phyloP scores from a whole-genome alignment of 352 stramenopile species.

The Phytophthora meadii region DNA sequence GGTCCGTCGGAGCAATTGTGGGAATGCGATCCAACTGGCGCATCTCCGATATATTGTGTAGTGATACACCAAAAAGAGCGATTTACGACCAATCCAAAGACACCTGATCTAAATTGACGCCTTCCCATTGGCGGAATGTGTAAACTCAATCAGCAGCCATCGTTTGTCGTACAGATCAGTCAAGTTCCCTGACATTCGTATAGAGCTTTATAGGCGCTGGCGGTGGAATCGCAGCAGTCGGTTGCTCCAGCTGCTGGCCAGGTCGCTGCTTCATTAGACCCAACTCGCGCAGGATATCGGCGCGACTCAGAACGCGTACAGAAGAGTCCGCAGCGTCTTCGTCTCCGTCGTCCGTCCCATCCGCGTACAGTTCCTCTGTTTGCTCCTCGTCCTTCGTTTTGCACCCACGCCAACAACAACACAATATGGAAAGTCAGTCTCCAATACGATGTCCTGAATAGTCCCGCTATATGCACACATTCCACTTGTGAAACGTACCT shows the following conservation, averaged over 20 bases:
- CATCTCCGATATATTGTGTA: too few relatives aligned
- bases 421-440: conserved; percentile 25
- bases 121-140: not conserved
- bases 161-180: conserved; percentile 37
- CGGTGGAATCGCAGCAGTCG: not conserved
- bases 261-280: conserved; percentile 7
- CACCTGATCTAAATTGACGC: not conserved
- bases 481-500: conserved; percentile 21
- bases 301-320: conserved; percentile 54
- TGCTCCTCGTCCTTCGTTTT: conserved; percentile 28
- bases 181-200: conserved; percentile 49
- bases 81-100: conserved; percentile 31
- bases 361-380: not conserved
- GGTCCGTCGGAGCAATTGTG: not conserved
- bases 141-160: conserved; percentile 10
- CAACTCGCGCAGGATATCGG: conserved; percentile 65
- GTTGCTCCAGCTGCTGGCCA: conserved; percentile 1
- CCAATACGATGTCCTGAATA: not conserved
- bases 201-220: conserved; percentile 19
- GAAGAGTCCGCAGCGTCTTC: conserved; percentile 2
- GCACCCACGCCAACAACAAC: conserved; percentile 27
- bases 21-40: conserved; percentile 12
- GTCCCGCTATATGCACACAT: not conserved
- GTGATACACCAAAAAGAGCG: not conserved
- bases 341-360: conserved; percentile 4